Base-by-base conservation (phyloP, 176 grass and related monocot species). In the Rhynchospora tenuis region DNA sequence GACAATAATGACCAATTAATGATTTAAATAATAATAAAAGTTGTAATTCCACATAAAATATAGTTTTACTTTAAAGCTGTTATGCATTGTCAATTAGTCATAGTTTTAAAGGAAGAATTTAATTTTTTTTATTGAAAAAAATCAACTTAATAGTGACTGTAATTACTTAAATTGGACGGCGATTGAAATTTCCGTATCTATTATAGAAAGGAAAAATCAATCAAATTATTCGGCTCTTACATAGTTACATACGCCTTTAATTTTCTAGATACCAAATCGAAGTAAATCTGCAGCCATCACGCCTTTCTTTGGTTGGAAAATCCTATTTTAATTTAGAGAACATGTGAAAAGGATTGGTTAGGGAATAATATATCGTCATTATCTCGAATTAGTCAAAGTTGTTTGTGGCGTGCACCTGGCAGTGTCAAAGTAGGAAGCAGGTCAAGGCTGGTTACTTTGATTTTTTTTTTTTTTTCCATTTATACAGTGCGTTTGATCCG, bases 311-410 rank as follows among this genome's bases (percentile, higher is more conserved):
- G n/a, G 28, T 38, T 38, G 31, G 1, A 67, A 29, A 33, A 11
- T 42, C 8, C 22, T 38, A 38, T 71, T 22, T 0, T 1, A 72
- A 72, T 22, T 72, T 47, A 12, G 6, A 0, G 9, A 46, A 22
- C 19, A 22, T 74, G 71, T 70, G 67, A 74, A 74, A 51, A 22
- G 45, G 46, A 24, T 46, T 44, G 20, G 71, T 74, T 51, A 16
- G 23, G 44, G 71, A 74, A 74, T 73, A 71, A 31, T 47, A 45
- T 46, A 19, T 71, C 29, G 67, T 33, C 16, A 71, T 47, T 23
- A 51, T 73, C n/a, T 51, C 44, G 6, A 73, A 50, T 73, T 73
- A 44, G 45, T 74, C 46, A 28, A 74, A 73, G 46, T 74, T 74
- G 46, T 52, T 52, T 70, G 45, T 0, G 45, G 22, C 22, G 46